A percentile compares a stretch with the other conserved stretches of the same genome.
phyloP scores from a whole-genome alignment of 2,329 filamentous ascomycete genomes.

The Grosmannia serpens region DNA sequence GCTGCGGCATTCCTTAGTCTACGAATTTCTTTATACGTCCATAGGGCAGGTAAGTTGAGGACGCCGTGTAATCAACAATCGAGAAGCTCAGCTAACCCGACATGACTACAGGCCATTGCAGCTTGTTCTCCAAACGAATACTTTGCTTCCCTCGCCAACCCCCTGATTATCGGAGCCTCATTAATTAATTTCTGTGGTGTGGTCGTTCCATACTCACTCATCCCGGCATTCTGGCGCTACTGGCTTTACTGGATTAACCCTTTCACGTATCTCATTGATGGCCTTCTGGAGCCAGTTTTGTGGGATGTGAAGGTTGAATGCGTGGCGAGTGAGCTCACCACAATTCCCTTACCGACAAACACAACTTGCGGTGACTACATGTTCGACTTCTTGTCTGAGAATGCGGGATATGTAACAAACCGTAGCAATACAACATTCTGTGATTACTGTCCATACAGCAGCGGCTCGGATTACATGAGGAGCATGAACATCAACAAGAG shows the following conservation, averaged over 20 bases:
- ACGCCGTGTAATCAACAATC: background rate
- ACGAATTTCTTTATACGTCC: slow-evolving; percentile 48
- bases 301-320: slow-evolving; percentile 47
- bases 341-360: slow-evolving; percentile 46
- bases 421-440: slow-evolving; percentile 35
- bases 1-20: slow-evolving; percentile 19
- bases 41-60: slow-evolving; percentile 36
- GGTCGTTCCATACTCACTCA: slow-evolving; percentile 51
- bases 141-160: slow-evolving; percentile 47
- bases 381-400: slow-evolving; percentile 28
- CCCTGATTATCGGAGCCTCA: slow-evolving; percentile 37
- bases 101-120: slow-evolving; percentile 31
- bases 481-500: slow-evolving; percentile 49
- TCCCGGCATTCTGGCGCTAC: slow-evolving; percentile 55
- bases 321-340: slow-evolving; percentile 53
- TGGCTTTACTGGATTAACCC: slow-evolving; percentile 54
- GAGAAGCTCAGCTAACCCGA: background rate
- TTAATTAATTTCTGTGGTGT: slow-evolving; percentile 66
- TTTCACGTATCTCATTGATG: slow-evolving; percentile 55
- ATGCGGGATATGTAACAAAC: slow-evolving; percentile 44
- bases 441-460: slow-evolving; percentile 33
- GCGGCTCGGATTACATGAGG: slow-evolving; percentile 46
- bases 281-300: slow-evolving; percentile 41
- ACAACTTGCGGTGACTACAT: slow-evolving; percentile 51
- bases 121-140: slow-evolving; percentile 51